Percentiles rank a stretch among this genome's conserved stretches.
These are phyloP conservation scores for Irpex rosettiformis DNA, from an alignment of 1,284 basidiomycete genomes.

Conservation along the genomic window DNA sequence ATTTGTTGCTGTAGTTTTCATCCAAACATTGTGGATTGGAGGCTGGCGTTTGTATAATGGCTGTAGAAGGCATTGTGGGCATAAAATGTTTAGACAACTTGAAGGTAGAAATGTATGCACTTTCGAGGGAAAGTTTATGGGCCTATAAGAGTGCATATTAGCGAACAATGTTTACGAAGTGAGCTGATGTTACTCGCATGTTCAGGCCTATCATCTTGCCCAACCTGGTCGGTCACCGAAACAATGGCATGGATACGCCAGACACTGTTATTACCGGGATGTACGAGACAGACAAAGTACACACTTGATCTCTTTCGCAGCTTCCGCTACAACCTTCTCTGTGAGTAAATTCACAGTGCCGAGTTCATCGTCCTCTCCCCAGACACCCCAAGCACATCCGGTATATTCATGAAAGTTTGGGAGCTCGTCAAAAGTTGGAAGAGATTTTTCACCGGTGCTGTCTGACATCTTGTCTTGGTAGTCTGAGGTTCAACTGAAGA, in stretches of 20 bases:
- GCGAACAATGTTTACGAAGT: neutral
- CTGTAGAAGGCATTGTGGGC: constrained; percentile 30
- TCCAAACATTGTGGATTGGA: constrained; percentile 41
- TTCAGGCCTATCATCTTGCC: neutral
- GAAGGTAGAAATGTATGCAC: neutral
- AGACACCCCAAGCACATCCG: constrained; percentile 72
- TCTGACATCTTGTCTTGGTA: too few relatives aligned
- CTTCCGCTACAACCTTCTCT: constrained; percentile 54
- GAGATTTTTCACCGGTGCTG: constrained; percentile 18
- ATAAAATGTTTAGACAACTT: too few relatives aligned
- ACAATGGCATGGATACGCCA: too few relatives aligned
- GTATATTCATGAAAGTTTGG: constrained; percentile 52
- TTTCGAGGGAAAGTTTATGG: constrained; percentile 63
- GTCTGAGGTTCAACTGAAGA: too few relatives aligned
- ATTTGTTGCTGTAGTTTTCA: constrained; percentile 29
- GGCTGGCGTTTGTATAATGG: constrained; percentile 53
- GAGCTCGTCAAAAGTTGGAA: constrained; percentile 62
- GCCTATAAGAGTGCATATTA: constrained; percentile 38
- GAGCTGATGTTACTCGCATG: neutral
- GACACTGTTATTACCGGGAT: too few relatives aligned
- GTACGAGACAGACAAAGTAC: constrained; percentile 18
- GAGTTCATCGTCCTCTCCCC: constrained; percentile 67
- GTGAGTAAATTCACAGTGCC: constrained; percentile 73
- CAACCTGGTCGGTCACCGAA: too few relatives aligned
- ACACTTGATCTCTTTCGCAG: constrained; percentile 62